phyloP scores from a whole-genome alignment of 257 asterid species.

The Solanum bukasovii region DNA sequence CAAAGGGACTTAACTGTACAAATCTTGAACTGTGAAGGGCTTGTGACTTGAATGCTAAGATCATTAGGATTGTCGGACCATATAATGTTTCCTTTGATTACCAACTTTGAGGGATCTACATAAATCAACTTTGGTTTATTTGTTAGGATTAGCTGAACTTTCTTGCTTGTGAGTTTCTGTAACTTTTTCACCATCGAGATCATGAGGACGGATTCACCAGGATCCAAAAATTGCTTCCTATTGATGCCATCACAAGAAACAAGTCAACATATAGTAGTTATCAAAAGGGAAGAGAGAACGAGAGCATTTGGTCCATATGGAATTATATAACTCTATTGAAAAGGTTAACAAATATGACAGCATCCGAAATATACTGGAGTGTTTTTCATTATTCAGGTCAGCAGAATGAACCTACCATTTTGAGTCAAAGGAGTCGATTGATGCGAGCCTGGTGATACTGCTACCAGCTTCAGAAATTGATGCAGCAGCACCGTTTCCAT shows the following conservation, averaged over 20 bases:
- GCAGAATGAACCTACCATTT: constrained; percentile 50
- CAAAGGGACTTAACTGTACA: constrained; percentile 56
- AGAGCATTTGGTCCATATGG: background rate
- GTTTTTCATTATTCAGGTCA: background rate
- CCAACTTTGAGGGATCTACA: constrained; percentile 77
- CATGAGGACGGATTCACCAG: constrained; percentile 95
- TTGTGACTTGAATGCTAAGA: constrained; percentile 73
- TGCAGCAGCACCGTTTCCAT: constrained; percentile 41
- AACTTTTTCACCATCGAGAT: constrained; percentile 90
- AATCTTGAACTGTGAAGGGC: constrained; percentile 84
- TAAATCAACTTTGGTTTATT: constrained; percentile 86
- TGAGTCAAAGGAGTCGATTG: constrained; percentile 94
- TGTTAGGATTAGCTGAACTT: constrained; percentile 93
- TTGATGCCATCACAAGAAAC: constrained; percentile 1
- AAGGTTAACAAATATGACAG: background rate
- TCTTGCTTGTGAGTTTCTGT: constrained; percentile 85
- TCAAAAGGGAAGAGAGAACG: background rate
- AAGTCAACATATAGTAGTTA: background rate
- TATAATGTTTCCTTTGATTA: constrained; percentile 62
- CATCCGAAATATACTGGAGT: background rate
- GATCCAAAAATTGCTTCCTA: constrained; percentile 97
- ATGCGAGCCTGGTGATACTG: constrained; percentile 87
- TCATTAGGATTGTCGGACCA: constrained; percentile 94
- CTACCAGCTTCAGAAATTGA: constrained; percentile 61
- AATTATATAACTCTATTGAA: background rate